Evolutionary conservation across 768 basidiomycete species (phyloP), one percentile per base, ranked within the genome.

Genomic region (Pulveroboletus sp.): DNA sequence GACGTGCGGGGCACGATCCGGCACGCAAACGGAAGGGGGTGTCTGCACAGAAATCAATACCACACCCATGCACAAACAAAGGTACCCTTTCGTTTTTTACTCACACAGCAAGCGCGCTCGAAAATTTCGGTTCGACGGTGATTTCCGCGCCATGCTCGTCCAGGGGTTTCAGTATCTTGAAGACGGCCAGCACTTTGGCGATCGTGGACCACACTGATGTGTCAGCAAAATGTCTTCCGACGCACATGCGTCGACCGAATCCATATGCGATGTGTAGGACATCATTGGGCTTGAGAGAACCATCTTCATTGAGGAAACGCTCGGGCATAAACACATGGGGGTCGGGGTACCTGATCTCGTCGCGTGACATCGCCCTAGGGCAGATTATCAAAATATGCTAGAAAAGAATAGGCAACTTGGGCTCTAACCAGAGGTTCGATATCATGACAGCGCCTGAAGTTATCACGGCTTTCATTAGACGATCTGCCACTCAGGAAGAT

Each of bases 251-350:
- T 16, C 64, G 52, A 32, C 64, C 63, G 19, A 66, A 66, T 14
- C 63, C 63, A 38, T 53, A 64, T 0, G 32, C 45, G 19, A 60
- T 27, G 20, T 47, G 42, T 31, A 50, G 36, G 4, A 34, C 23
- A 12, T 49, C 49, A n/a, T 49, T 45, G 1, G 57, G 41, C 16
- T 49, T 60, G 1, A 63, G 57, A 4, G 56, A 55, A 22, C 59
- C 59, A 6, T 62, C 59, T 0, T 47, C 40, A 26, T 72, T 64
- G 8, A 74, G 38, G 49, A 75, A 75, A 14, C 73, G 63, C 34
- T 75, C 74, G 0, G 73, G 73, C 12, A 48, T 50, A 57, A 74
- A 75, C 9, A 49, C 43, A 19, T 70, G 62, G 4, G 73, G 62
- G 14, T 67, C 53, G 0, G 69, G 65, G 51, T 69, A 73, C 59